Percentiles rank a stretch among this genome's conserved stretches.
These are phyloP conservation scores for Pleurotus djamor DNA, from an alignment of 768 basidiomycete genomes.

Conservation along the genomic window DNA sequence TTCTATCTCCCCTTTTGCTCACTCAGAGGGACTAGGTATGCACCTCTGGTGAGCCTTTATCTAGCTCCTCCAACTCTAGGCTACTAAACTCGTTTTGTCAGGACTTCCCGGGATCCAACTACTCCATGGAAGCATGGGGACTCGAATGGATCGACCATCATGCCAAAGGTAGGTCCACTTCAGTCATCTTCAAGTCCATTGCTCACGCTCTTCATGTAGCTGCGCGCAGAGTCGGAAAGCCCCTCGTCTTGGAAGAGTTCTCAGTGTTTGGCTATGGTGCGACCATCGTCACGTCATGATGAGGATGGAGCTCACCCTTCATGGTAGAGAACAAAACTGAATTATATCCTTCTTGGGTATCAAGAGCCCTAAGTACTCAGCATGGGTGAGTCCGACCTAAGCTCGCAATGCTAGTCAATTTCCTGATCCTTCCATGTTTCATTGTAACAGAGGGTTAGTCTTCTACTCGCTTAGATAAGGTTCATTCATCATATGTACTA, in stretches of 20 bases:
- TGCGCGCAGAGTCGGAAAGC: constrained; percentile 52
- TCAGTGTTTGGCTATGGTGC: constrained; percentile 44
- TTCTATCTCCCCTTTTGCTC: no score
- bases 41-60: constrained; percentile 24
- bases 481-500: no score
- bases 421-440: background rate
- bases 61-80: background rate
- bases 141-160: constrained; percentile 59
- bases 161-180: constrained; percentile 40
- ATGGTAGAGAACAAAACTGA: constrained; percentile 43
- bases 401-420: background rate
- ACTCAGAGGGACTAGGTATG: no score
- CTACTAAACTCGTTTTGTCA: constrained; percentile 13
- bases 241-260: constrained; percentile 64
- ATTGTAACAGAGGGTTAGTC: constrained; percentile 24
- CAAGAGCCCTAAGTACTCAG: constrained; percentile 42
- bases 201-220: constrained; percentile 24
- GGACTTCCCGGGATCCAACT: constrained; percentile 49
- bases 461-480: no score
- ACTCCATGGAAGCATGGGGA: constrained; percentile 48
- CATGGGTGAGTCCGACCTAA: constrained; percentile 36
- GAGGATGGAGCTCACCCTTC: background rate
- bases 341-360: constrained; percentile 51
- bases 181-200: background rate
- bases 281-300: constrained; percentile 9